Evolutionary conservation across 2,329 filamentous ascomycete species (phyloP), one percentile per base, ranked within the genome.

Genomic region (Pseudofabraea citricarpa): DNA sequence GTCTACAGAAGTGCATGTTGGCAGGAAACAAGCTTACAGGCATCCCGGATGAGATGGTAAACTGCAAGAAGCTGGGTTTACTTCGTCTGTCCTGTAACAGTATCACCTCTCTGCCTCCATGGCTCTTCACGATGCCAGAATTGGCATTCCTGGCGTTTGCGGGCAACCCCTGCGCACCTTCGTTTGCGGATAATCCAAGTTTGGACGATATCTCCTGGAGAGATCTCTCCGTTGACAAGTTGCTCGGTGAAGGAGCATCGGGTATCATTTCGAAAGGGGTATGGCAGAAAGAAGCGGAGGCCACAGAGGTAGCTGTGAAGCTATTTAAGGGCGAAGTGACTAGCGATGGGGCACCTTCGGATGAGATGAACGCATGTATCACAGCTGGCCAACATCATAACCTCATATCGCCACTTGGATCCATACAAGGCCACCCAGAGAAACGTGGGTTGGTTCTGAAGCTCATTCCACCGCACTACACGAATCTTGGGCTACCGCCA

Each of bases 1-100:
- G 62, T 9, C 59, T 74, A 4, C 65, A 73, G 49, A 72, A 73
- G 54, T 73, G 70, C 50, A 69, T 73, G 67, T 54, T 74, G n/a
- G 64, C 71, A 1, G 70, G 70, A 12, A 74, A 74, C 50, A 55
- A 45, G n/a, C 59, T 74, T 19, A 53, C 47, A 1, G 39, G 37
- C 29, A 56, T 75, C 7, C 71, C 71, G 2, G 52, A 52, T 13
- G 61, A 65, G 40, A 70, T 75, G 69, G 56, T 57, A 4, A 53
- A 53, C n/a, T 74, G 71, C 58, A 59, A 55, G 33, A 66, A 68
- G 45, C 61, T 74, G 26, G 65, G 62, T 5, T 55, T 73, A 24
- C 54, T 74, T 31, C 62, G 71, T 19, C 56, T 74, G 23, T 67
- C 67, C 18, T 62, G 65, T 18, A 75, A 75, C 53, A 49, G 54